These are phyloP conservation scores for Prunus padus DNA, from an alignment of 306 rosid genomes.

Conservation along the genomic window DNA sequence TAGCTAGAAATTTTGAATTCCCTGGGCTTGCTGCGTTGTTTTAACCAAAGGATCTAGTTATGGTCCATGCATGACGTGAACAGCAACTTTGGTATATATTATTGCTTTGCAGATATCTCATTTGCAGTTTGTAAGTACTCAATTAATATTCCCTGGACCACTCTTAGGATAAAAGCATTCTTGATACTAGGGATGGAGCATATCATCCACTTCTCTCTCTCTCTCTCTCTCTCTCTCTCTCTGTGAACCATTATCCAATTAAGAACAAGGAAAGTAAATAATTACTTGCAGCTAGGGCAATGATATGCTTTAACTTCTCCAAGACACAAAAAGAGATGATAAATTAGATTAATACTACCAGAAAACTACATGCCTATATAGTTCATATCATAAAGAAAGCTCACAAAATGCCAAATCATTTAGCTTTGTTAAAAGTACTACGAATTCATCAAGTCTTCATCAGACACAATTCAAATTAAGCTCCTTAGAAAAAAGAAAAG, in stretches of 20 bases:
- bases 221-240: neutral
- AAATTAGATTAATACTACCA: conserved; percentile 30
- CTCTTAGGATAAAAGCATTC: conserved; percentile 21
- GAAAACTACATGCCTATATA: conserved; percentile 31
- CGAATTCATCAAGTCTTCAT: neutral
- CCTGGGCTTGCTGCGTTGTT: too few relatives aligned
- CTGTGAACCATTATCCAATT: neutral
- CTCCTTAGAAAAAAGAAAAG: neutral
- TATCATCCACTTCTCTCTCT: neutral
- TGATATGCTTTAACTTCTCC: neutral
- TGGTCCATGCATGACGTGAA: too few relatives aligned
- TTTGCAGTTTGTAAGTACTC: neutral
- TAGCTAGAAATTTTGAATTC: too few relatives aligned
- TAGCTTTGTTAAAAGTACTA: conserved; percentile 13
- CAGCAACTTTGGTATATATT: neutral
- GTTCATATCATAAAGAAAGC: conserved; percentile 14
- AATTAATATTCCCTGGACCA: conserved; percentile 56
- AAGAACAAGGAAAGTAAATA: neutral
- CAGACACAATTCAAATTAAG: conserved; percentile 8
- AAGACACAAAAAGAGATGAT: conserved; percentile 13
- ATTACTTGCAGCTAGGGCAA: neutral
- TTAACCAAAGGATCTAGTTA: too few relatives aligned
- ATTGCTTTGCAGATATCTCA: neutral
- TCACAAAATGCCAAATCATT: conserved; percentile 19
- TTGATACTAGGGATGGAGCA: conserved; percentile 21